Percentiles rank a stretch among this genome's conserved stretches.
Conservation (phyloP, 202 grass and related monocot species). For the Schoenoplectus triqueter region DNA sequence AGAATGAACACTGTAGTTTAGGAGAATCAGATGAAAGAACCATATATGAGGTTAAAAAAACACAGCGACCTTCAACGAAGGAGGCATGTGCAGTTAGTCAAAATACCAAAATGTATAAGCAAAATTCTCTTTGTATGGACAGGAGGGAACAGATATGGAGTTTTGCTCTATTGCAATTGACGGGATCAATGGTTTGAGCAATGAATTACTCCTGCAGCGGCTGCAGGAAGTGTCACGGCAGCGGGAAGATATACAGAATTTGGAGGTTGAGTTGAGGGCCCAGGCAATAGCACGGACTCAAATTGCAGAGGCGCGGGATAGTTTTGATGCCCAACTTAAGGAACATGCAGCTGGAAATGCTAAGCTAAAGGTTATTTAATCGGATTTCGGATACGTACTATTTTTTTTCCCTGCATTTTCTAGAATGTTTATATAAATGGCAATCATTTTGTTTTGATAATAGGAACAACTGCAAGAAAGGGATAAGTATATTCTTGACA, state of each 20-base stretch:
- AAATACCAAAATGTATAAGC: constrained; percentile 17
- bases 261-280: constrained; percentile 71
- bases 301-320: constrained; percentile 59
- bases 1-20: constrained; percentile 49
- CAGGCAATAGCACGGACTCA: constrained; percentile 61
- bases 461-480: constrained; percentile 95
- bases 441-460: constrained; percentile 26
- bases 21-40: constrained; percentile 61
- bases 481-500: constrained; percentile 79
- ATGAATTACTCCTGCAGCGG: constrained; percentile 74
- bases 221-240: constrained; percentile 63
- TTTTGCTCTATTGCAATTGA: constrained; percentile 82
- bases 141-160: constrained; percentile 58
- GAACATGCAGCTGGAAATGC: constrained; percentile 54
- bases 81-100: not conserved
- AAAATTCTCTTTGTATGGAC: constrained; percentile 32
- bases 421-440: constrained; percentile 21
- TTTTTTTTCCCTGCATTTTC: constrained; percentile 12
- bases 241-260: constrained; percentile 71
- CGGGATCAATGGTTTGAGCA: constrained; percentile 59
- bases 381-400: not conserved
- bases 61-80: not conserved
- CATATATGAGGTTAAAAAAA: constrained; percentile 69
- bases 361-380: constrained; percentile 66
- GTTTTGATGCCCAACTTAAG: constrained; percentile 67